Evolutionary conservation across 139 green algal genomes (phyloP), one percentile per base, ranked within the genome.

Genomic region (Astrephomene gubernaculifera): DNA sequence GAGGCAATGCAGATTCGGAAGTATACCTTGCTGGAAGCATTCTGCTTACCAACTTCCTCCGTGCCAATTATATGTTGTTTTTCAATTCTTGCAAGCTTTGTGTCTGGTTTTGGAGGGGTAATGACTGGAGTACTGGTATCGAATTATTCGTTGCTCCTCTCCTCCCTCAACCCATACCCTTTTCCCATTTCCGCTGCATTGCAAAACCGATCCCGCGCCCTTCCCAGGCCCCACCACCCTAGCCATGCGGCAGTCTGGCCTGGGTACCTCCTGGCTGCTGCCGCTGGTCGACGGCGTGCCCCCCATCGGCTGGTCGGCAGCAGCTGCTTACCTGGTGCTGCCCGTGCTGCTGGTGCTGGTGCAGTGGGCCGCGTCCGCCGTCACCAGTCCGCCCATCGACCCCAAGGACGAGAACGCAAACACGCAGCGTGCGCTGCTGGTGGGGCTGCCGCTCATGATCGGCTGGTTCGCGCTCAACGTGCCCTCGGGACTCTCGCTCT

Each of bases 381-480:
- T 92, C 31, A 91, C 95, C 67, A 91, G 90, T 27, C 83, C 86
- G 3, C 90, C 90, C 0, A 88, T 95, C 24, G 89, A 96, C 86
- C 91, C 92, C 29, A 90, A 95, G n/a, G 88, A 95, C 45, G 89
- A 95, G 61, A 94, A 94, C 79, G 91, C 91, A 19, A 92, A 92
- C 73, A 90, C 71, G 38, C 86, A 86, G 43, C 81, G 86, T 39
- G 54, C 33, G 61, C 80, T 79, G 53, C 61, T 84, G 64, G 88
- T 81, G 27, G 64, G 95, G 33, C 88, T 98, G 86, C 96, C 96
- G 24, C 89, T 98, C 57, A 97, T 97, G 94, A 81, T 98, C 19
- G 96, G 95, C 74, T 99, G 90, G 89, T 98, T 99, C 87, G 81
- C 95, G 17, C 91, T 99, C 43, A 97, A 96, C 84, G 91, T 99